Percentiles rank a stretch among this genome's conserved stretches.
Evolutionary conservation across 2,329 filamentous ascomycete genomes (phyloP).

Genomic region (Nannizzia gypsea): DNA sequence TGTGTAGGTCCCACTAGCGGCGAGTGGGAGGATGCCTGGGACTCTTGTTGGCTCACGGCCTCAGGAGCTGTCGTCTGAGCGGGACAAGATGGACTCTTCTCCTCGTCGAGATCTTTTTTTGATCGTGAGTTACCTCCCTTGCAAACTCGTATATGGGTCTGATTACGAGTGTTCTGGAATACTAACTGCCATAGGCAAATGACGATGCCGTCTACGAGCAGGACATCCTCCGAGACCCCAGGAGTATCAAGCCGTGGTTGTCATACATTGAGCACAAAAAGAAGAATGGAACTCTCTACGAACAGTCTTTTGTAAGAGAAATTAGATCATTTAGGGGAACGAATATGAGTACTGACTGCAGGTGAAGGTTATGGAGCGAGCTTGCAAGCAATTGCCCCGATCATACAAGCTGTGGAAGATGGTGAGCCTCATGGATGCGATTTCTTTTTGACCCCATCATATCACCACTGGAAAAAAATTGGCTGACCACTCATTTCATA

Average conservation of each 20-base stretch:
- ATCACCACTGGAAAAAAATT: background rate
- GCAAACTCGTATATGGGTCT: background rate
- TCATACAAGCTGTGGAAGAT: slow-evolving; percentile 99
- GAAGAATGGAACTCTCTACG: slow-evolving; percentile 69
- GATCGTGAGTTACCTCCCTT: slow-evolving; percentile 28
- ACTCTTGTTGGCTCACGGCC: slow-evolving; percentile 38
- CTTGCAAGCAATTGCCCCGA: slow-evolving; percentile 75
- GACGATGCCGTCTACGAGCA: slow-evolving; percentile 95
- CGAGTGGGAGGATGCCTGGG: slow-evolving; percentile 40
- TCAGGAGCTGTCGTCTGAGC: slow-evolving; percentile 33
- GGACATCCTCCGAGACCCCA: slow-evolving; percentile 75
- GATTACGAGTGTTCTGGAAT: slow-evolving; percentile 20
- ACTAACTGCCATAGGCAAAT: slow-evolving; percentile 49
- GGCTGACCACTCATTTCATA: slow-evolving; percentile 5
- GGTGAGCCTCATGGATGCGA: slow-evolving; percentile 36
- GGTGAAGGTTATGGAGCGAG: slow-evolving; percentile 64
- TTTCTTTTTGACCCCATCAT: background rate
- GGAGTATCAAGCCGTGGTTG: slow-evolving; percentile 86
- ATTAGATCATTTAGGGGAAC: background rate
- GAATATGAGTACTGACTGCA: background rate
- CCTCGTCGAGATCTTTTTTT: slow-evolving; percentile 33
- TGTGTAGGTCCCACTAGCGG: slow-evolving; percentile 14
- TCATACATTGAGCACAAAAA: slow-evolving; percentile 86
- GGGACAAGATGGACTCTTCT: slow-evolving; percentile 32
- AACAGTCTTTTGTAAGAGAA: slow-evolving; percentile 60